Base-by-base conservation (phyloP, 495 filamentous ascomycete species). In the Xylaria acuta region DNA sequence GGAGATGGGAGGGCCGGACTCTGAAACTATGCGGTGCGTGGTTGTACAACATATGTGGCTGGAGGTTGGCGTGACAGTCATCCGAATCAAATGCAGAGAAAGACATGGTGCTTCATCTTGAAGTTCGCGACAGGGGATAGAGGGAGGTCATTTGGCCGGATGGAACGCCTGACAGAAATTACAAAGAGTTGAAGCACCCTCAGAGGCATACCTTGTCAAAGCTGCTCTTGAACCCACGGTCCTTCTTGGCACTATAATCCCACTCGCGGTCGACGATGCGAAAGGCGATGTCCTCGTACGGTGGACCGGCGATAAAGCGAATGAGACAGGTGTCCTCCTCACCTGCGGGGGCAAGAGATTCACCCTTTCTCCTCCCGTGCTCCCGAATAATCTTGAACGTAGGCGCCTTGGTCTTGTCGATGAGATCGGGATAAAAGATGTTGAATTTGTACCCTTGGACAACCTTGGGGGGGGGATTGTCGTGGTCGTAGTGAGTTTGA, bases 371-470 rank as follows among this genome's bases (percentile, higher is more conserved):
- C 64, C 96, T 86, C 47, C 96, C 96, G 74, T 93, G 87, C 78
- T 98, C 96, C 27, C 96, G 90, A 76, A 98, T 93, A 74, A 99
- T 98, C 71, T 92, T 90, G 81, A 96, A 99, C 0, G 95, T 98
- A 2, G 96, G 96, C 8, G 96, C 95, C 80, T 94, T 97, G 12
- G 90, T 87, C 82, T 96, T 97, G 80, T 98, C 94, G 73, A 98
- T 97, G n/a, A 99, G 88, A 75, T 99, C 96, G 2, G 96, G 97
- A 74, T 99, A 99, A 82, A 99, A 98, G 56, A 99, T 97, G 81
- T 98, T 99, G 86, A 99, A 99, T 75, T 97, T 97, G 83, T 98
- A 99, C 41, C 96, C 96, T 81, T 99, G 96, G 58, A 99, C 96
- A 27, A 99, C 96, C 81, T 98, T 97, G 18, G 96, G 96, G 3